Conservation (phyloP, 768 basidiomycete genomes). For the Cystofilobasidium macerans region DNA sequence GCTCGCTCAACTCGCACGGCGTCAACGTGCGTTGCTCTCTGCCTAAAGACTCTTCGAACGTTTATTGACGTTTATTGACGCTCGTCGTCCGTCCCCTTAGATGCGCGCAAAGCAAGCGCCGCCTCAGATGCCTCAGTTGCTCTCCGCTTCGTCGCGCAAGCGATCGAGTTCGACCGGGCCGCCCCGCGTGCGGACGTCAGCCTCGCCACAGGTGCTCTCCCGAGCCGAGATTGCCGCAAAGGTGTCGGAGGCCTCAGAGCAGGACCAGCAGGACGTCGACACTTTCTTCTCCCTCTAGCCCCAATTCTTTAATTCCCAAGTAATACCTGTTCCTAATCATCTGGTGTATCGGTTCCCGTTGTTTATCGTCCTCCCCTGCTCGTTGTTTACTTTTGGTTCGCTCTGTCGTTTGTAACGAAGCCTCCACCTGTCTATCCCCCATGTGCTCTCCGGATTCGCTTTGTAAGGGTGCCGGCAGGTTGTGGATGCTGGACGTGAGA, state of each 20-base stretch:
- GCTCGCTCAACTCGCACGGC: not conserved
- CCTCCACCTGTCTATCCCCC: not conserved
- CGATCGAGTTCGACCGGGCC: not conserved
- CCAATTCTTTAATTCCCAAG: not conserved
- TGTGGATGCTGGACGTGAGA: no score
- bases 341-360: not conserved
- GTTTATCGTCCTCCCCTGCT: not conserved
- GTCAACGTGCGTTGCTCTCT: not conserved
- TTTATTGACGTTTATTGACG: not conserved
- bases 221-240: not conserved
- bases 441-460: no score
- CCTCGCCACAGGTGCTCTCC: not conserved
- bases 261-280: not conserved
- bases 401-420: not conserved
- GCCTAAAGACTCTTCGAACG: not conserved
- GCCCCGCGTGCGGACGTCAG: not conserved
- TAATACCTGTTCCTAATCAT: not conserved
- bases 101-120: no score
- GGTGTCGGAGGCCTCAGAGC: constrained; percentile 2
- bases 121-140: not conserved
- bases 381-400: not conserved
- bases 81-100: no score
- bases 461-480: no score
- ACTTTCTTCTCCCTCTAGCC: not conserved
- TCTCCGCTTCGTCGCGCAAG: not conserved